Percentiles rank a stretch among this genome's conserved stretches.
phyloP scores from a whole-genome alignment of 1,284 basidiomycete species.

The Butyriboletus appendiculatus region DNA sequence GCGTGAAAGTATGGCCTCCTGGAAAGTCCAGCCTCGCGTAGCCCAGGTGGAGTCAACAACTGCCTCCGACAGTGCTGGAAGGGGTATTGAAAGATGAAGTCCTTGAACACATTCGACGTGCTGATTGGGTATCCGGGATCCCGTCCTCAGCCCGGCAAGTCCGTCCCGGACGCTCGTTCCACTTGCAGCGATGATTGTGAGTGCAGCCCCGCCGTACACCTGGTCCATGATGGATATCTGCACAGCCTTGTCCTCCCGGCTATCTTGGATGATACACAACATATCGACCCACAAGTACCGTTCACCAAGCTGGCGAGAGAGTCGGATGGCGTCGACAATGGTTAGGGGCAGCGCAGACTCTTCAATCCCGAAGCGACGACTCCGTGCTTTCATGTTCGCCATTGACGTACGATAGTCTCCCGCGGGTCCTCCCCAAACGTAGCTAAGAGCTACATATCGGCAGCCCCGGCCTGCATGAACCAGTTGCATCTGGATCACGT shows the following conservation, averaged over 20 bases:
- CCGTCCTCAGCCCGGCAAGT: conserved; percentile 11
- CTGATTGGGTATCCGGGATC: conserved; percentile 10
- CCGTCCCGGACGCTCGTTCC: conserved; percentile 3
- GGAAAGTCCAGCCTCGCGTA: conserved; percentile 28
- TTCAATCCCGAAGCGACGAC: conserved; percentile 1
- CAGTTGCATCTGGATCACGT: conserved; percentile 6
- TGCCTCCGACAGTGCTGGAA: conserved; percentile 12
- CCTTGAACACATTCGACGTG: conserved; percentile 17
- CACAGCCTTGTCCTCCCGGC: conserved; percentile 2
- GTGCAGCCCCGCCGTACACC: conserved; percentile 8
- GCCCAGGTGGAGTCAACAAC: conserved; percentile 14
- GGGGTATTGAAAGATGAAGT: conserved; percentile 20
- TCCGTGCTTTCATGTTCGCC: background rate
- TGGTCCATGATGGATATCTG: conserved; percentile 13
- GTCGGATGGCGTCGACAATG: conserved; percentile 9
- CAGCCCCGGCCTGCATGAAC: background rate
- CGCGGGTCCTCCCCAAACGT: conserved; percentile 8
- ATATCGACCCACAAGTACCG: conserved; percentile 15
- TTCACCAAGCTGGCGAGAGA: conserved; percentile 9
- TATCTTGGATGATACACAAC: conserved; percentile 18
- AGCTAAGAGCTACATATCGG: conserved; percentile 12
- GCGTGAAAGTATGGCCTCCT: conserved; percentile 22
- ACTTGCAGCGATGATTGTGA: conserved; percentile 7
- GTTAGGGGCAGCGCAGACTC: conserved; percentile 5
- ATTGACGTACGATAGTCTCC: conserved; percentile 4